Evolutionary conservation across 495 filamentous ascomycete species (phyloP), one percentile per base, ranked within the genome.

Genomic region (Tuber calosporum): DNA sequence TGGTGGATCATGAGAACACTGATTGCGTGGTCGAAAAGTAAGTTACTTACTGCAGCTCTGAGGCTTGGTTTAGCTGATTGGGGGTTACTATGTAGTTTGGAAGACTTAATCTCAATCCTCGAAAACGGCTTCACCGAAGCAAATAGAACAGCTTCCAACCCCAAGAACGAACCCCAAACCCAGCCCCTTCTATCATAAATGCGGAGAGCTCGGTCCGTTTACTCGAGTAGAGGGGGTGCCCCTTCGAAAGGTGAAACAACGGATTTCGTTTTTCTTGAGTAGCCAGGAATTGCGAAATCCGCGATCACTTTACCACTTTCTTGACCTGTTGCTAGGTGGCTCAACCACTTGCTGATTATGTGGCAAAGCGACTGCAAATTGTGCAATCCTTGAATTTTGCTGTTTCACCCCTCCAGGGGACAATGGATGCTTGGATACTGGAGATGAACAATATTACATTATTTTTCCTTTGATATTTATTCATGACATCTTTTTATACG

Each of bases 1-100:
- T 97, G 67, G 88, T 86, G 37, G 85, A 88, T 39, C 92, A 97
- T 81, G 86, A 90, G 78, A 88, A 95, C 83, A 95, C 92, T 1
- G 94, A 96, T 83, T 77, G 79, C 41, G 70, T 79, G 22, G 69
- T 81, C 38, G 74, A 79, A 66, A 79, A 76, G 79, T 80, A 80
- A 58, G 75, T 70, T 43, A 41, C 4, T 34, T 4, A 42, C 72
- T 83, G n/a, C 76, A 72, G 34, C 15, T 43, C 67, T 80, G 40
- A 66, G 45, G 22, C 39, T 40, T 45, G 17, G 17, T 67, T 68
- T 36, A 37, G 45, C 58, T 74, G 66, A 72, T 66, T 34, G 9
- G 7, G 71, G 90, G 66, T 87, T 86, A 34, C 90, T 92, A 62
- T 80, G 82, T 72, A 85, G 86, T 67, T 79, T 94, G 74, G 90